Evolutionary conservation across 1,284 basidiomycete genomes (phyloP).

Genomic region (Heterobasidion occidentale): DNA sequence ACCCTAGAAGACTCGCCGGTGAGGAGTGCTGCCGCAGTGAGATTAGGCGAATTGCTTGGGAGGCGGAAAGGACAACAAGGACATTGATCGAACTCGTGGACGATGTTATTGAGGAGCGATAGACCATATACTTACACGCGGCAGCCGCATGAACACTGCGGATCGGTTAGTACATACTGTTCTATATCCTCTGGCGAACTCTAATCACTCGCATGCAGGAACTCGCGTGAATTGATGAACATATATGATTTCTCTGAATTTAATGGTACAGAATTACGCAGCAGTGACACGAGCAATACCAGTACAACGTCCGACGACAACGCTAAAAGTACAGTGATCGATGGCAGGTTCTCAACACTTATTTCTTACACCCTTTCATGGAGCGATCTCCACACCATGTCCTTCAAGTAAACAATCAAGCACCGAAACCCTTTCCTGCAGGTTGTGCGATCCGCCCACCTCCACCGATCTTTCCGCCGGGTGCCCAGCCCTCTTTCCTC

Average conservation of each 20-base stretch:
- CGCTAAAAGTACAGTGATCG: neutral
- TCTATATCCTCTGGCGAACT: too few species aligned
- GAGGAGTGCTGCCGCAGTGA: slow-evolving; percentile 24
- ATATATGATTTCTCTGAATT: neutral
- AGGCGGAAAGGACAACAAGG: slow-evolving; percentile 11
- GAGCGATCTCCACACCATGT: neutral
- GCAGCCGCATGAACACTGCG: too few species aligned
- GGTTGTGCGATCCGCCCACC: slow-evolving; percentile 56
- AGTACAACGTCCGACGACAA: neutral
- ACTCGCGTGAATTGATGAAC: neutral
- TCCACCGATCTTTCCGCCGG: slow-evolving; percentile 32
- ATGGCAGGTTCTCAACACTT: neutral
- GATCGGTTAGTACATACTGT: too few species aligned
- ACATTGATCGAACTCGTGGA: neutral
- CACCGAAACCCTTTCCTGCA: slow-evolving; percentile 35
- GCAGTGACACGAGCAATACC: neutral
- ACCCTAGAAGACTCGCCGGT: slow-evolving; percentile 9
- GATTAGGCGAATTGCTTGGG: slow-evolving; percentile 29
- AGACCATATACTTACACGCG: too few species aligned
- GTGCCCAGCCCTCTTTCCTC: slow-evolving; percentile 31
- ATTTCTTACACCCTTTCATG: neutral
- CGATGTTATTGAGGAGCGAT: too few species aligned
- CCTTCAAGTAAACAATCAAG: neutral
- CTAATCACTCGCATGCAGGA: too few species aligned
- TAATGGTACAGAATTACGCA: neutral